Evolutionary conservation across 441 rosid genomes (phyloP).

Genomic region (Manihot esculenta): DNA sequence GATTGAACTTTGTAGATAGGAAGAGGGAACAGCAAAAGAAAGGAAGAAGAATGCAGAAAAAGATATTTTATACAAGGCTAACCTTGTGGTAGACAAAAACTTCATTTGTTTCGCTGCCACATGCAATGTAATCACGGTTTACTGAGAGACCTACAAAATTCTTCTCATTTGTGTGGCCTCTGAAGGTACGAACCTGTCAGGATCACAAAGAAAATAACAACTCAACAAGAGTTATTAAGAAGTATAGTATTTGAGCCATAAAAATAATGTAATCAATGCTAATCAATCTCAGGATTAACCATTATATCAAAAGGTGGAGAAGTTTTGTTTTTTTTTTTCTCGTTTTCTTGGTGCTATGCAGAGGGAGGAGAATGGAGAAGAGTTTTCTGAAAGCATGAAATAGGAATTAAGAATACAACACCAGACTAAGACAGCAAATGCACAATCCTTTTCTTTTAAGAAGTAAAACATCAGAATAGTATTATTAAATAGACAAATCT

Average conservation of each 20-base stretch:
- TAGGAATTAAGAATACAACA: too few relatives aligned
- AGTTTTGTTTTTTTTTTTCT: too few relatives aligned
- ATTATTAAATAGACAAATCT: too few relatives aligned
- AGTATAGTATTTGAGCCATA: neutral
- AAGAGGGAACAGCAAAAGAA: neutral
- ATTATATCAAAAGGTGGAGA: neutral
- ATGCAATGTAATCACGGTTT: conserved; percentile 79
- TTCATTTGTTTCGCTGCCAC: conserved; percentile 98
- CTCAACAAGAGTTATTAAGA: neutral
- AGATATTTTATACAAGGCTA: conserved; percentile 8
- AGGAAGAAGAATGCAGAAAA: neutral
- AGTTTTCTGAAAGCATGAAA: too few relatives aligned
- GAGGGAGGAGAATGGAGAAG: too few relatives aligned
- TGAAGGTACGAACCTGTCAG: conserved; percentile 78
- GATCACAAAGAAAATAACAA: conserved; percentile 4
- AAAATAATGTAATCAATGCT: neutral
- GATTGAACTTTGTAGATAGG: neutral
- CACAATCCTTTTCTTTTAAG: too few relatives aligned
- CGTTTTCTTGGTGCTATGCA: too few relatives aligned
- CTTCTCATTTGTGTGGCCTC: conserved; percentile 95
- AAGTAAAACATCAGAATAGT: too few relatives aligned
- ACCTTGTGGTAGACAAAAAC: conserved; percentile 98
- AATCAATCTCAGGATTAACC: neutral
- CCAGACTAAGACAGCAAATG: too few relatives aligned
- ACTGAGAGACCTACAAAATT: conserved; percentile 96